phyloP scores from a whole-genome alignment of 164 flowering plant genomes.

The grape (Vitis vinifera) region ASM3070453v1 NC_081810.1:16059001-16059500 shows the following conservation, averaged over 20 bases:
- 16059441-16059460: too few relatives aligned
- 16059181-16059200: conserved; percentile 2
- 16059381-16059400: background rate
- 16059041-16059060: conserved; percentile 11
- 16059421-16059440: conserved; percentile 10
- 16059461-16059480: too few relatives aligned
- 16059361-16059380: background rate
- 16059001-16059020: background rate
- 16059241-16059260: background rate
- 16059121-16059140: background rate
- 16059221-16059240: background rate
- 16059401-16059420: conserved; percentile 17
- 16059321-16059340: conserved; percentile 10
- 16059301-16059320: conserved; percentile 18
- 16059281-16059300: background rate
- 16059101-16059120: background rate
- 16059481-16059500: too few relatives aligned
- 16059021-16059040: conserved; percentile 12
- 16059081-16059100: background rate
- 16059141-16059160: background rate
- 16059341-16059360: conserved; percentile 12
- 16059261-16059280: background rate
- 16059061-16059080: conserved; percentile 7
- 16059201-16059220: conserved; percentile 6
- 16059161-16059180: background rate